Evolutionary conservation across 805 yeast genomes (phyloP).

Genomic region (Teunomyces gatunensis): DNA sequence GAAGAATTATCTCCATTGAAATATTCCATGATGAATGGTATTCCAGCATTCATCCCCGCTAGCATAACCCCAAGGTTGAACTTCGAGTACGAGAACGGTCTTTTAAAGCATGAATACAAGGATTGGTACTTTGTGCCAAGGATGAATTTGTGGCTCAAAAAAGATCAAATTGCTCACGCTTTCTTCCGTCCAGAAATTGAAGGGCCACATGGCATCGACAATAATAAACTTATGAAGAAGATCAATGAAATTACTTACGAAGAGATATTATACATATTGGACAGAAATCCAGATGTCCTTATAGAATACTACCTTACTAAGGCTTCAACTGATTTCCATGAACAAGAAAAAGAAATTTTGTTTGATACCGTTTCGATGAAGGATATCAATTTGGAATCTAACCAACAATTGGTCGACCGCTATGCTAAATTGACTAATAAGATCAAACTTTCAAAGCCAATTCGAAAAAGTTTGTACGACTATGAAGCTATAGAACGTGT

Average conservation of each 20-base stretch:
- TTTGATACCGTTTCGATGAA: slow-evolving; percentile 10
- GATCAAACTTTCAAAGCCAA: slow-evolving; percentile 7
- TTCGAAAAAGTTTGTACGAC: slow-evolving; percentile 10
- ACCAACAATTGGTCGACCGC: neutral
- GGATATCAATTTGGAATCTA: neutral
- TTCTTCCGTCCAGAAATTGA: slow-evolving; percentile 19
- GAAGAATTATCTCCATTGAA: slow-evolving; percentile 43
- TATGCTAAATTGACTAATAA: slow-evolving; percentile 7
- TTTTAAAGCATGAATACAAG: slow-evolving; percentile 27
- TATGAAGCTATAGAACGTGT: slow-evolving; percentile 7
- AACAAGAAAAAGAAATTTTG: slow-evolving; percentile 16
- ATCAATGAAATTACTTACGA: slow-evolving; percentile 16
- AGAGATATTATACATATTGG: slow-evolving; percentile 25
- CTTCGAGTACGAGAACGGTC: slow-evolving; percentile 47
- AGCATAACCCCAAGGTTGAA: slow-evolving; percentile 38
- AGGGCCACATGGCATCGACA: slow-evolving; percentile 7
- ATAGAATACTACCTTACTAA: slow-evolving; percentile 26
- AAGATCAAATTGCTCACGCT: slow-evolving; percentile 23
- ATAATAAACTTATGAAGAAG: neutral
- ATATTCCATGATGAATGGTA: slow-evolving; percentile 45
- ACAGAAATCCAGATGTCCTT: slow-evolving; percentile 23
- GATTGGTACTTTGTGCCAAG: slow-evolving; percentile 46
- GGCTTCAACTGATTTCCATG: slow-evolving; percentile 34
- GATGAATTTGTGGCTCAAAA: slow-evolving; percentile 55
- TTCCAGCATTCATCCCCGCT: slow-evolving; percentile 54